Base-by-base conservation (phyloP, 768 basidiomycete genomes). In the Pisolithus tinctorius region DNA sequence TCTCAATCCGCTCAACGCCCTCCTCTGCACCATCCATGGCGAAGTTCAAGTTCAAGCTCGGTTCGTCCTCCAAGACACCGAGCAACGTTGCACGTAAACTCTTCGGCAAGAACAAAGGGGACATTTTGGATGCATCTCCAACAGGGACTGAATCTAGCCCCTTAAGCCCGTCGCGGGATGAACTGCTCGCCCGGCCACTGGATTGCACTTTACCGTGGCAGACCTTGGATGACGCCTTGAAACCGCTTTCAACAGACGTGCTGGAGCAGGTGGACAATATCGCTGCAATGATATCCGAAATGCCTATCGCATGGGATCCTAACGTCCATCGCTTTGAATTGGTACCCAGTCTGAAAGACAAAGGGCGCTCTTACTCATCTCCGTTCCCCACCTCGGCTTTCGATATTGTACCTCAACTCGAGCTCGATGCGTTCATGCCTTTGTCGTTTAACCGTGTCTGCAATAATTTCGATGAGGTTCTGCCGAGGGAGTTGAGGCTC, bases 401-500 rank as follows among this genome's bases (percentile, higher is more conserved):
- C 48, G 86, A 88, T 55, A 70, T 79, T 51, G 69, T 86, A 26
- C 78, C 83, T 4, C 61, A 70, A 25, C 13, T 46, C 27, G 62
- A 70, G n/a, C 65, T 71, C 7, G 64, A 74, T 57, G 58, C 77
- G 10, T 81, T 80, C 59, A 63, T 68, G 37, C 79, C 83, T 13
- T 67, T 83, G 50, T 74, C 75, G 4, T 53, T 61, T 20, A 48
- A 74, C 37, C 43, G 47, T 31, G 64, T 73, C n/a, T 73, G 63
- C 23, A 79, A 81, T 57, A 76, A 82, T 60, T 88, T 91, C 55
- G 85, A 88, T 58, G 79, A 82, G 25, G 63, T 74, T 48, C 72
- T 93, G 11, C 90, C 90, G 6, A 78, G 74, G 49, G 90, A 93
- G 62, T 68, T 91, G 48, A 81, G 75, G 53, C 66, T 93, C 44